These are phyloP conservation scores for Endotrypanum monterogeii DNA, from an alignment of 208 protist species.

Conservation along the genomic window DNA sequence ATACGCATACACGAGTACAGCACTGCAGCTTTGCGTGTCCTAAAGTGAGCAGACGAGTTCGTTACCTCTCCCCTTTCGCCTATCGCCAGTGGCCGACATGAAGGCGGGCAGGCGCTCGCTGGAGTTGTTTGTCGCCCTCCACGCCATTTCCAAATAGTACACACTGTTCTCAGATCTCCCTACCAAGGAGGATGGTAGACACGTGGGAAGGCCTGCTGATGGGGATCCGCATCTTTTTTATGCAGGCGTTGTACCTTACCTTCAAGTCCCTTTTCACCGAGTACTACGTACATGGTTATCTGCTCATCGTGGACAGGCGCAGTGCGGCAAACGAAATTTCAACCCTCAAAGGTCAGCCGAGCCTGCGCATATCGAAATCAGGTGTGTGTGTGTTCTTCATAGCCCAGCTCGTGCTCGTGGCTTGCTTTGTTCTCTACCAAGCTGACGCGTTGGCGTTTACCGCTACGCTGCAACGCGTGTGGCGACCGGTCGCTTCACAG, in stretches of 20 bases:
- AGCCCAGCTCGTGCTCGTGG: slow-evolving; percentile 11
- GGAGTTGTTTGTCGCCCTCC: not conserved
- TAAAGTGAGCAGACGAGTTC: not conserved
- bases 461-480: not conserved
- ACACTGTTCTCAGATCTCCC: not conserved
- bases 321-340: not conserved
- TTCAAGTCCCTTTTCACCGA: slow-evolving; percentile 24
- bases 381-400: slow-evolving; percentile 7
- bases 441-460: not conserved
- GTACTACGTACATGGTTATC: slow-evolving; percentile 23
- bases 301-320: slow-evolving; percentile 14
- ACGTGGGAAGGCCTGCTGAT: slow-evolving; percentile 25
- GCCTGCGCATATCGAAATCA: slow-evolving; percentile 10
- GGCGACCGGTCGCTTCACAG: not conserved
- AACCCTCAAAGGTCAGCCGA: not conserved
- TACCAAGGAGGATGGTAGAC: slow-evolving; percentile 8
- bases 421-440: slow-evolving; percentile 1
- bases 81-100: not conserved
- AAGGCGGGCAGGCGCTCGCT: not conserved
- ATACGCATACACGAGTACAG: not conserved
- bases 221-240: slow-evolving; percentile 5
- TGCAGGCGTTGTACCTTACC: slow-evolving; percentile 4
- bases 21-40: not conserved
- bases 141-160: not conserved
- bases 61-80: not conserved